These are phyloP conservation scores for Vaccinium vitisidaea DNA, from an alignment of 148 eudicot species.

Conservation along the genomic window DNA sequence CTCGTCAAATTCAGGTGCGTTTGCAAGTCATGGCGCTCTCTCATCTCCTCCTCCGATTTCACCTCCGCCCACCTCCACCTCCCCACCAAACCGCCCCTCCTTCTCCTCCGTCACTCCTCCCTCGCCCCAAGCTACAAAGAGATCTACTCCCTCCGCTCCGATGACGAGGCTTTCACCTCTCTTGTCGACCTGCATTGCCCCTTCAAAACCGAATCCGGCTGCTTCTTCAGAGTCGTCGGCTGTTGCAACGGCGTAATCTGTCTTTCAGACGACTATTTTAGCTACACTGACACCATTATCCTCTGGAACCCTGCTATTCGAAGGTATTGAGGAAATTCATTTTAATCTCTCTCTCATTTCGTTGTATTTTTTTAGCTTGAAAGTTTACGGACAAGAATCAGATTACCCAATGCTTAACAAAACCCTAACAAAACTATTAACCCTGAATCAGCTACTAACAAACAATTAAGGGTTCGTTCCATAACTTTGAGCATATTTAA, in stretches of 20 bases:
- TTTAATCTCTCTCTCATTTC: not conserved
- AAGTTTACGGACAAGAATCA: too few species aligned
- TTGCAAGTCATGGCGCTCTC: not conserved
- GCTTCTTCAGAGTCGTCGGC: not conserved
- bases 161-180: not conserved
- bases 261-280: not conserved
- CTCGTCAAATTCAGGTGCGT: too few species aligned
- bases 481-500: too few species aligned
- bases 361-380: not conserved
- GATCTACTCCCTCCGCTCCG: not conserved
- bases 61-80: not conserved
- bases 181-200: not conserved
- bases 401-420: too few species aligned
- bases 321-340: not conserved
- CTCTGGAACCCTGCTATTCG: not conserved
- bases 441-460: too few species aligned
- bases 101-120: not conserved
- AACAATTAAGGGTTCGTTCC: too few species aligned
- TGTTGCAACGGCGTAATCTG: not conserved
- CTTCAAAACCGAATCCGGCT: not conserved
- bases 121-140: not conserved
- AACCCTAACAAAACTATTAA: too few species aligned
- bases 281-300: not conserved
- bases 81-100: not conserved
- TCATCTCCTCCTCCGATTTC: not conserved